Conservation (phyloP, 768 basidiomycete species). For the Chiua virens region DNA sequence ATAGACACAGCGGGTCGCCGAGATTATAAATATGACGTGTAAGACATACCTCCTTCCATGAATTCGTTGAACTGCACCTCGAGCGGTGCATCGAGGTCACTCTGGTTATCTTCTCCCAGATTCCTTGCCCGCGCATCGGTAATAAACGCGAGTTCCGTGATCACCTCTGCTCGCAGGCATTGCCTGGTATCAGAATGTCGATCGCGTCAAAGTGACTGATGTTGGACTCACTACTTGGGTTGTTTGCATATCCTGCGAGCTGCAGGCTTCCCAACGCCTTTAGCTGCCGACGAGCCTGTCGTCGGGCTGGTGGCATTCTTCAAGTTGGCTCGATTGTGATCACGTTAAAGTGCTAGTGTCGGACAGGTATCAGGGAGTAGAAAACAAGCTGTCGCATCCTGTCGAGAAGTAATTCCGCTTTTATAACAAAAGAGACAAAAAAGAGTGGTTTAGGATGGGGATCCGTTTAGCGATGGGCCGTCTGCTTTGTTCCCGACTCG, state of each 20-base stretch:
- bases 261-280: constrained; percentile 21
- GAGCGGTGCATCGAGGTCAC: constrained; percentile 9
- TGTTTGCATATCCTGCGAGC: constrained; percentile 21
- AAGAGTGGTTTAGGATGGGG: background rate
- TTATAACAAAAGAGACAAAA: constrained; percentile 10
- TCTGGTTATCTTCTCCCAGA: background rate
- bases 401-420: background rate
- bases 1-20: background rate
- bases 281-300: constrained; percentile 15
- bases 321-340: background rate
- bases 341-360: no score
- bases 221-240: constrained; percentile 23
- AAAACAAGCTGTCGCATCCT: background rate
- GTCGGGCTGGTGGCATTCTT: constrained; percentile 24
- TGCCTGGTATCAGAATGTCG: background rate
- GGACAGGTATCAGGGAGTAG: background rate
- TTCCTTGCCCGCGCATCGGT: constrained; percentile 9
- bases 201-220: background rate
- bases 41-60: constrained; percentile 24
- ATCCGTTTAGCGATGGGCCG: no score
- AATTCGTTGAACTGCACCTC: constrained; percentile 27
- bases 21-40: no score
- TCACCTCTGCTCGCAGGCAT: constrained; percentile 17
- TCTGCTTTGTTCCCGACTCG: constrained; percentile 7
- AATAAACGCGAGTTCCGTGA: constrained; percentile 28